Evolutionary conservation across 139 green algal species (phyloP), one percentile per base, ranked within the genome.

Genomic region (Coelastrella sp.): DNA sequence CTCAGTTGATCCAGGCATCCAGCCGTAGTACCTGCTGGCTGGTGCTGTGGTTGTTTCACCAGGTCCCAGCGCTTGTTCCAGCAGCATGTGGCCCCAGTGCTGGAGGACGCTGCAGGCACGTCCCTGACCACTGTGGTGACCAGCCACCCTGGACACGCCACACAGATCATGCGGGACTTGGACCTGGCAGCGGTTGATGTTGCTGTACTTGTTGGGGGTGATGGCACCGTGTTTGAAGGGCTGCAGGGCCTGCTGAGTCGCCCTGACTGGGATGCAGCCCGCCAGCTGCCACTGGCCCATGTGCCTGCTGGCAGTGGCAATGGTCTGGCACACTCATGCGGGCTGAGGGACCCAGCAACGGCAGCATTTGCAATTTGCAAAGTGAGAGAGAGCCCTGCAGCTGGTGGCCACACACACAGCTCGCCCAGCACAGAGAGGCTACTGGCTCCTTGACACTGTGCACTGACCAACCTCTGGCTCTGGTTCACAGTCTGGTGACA

Each of bases 161-260:
- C 87, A 4, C 57, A 95, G 15, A 85, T 97, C 20, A 85, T 94
- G 20, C 24, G 59, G 57, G 7, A 84, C 6, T 19, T 95, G 24
- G 20, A 91, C 11, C 87, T 95, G 59, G 49, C 6, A 22, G 17
- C 68, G 12, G 83, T 93, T 24, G 91, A 94, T 82, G 35, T 93
- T 7, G 22, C 97, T 22, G 70, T 96, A 61, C 90, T 93, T 74
- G 92, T 97, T 17, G 96, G 96, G 4, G 96, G 96, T 1, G 96
- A 98, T 80, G 96, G 96, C 17, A 97, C 96, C 0, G 82, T 96
- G 61, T 94, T 91, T 88, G 96, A 98, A 83, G 93, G 90, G 8
- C 59, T 98, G 78, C 96, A 98, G 87, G 87, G 78, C 61, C 61
- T 85, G 56, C 87, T 91, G 9, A 68, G 80, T n/a, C 91, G 95